Base-by-base conservation (phyloP, 139 green algal species). In the Chlamydomonas urium region DNA sequence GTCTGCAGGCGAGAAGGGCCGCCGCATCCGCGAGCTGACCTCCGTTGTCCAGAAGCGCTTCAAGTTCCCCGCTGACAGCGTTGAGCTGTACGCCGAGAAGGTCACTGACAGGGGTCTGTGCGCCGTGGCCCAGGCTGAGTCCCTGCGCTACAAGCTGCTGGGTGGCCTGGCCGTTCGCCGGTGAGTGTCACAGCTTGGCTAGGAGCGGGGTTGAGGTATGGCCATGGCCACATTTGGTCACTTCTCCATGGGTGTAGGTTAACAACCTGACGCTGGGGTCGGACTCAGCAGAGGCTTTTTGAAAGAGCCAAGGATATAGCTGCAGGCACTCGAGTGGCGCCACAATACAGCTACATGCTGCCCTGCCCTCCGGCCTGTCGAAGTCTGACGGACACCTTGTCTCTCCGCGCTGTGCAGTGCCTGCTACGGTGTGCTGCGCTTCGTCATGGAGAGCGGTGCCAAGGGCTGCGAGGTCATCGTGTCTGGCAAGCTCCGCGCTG, bases 401-500 rank as follows among this genome's bases (percentile, higher is more conserved):
- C n/a, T n/a, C n/a, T n/a, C n/a, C n/a, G n/a, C n/a, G n/a, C n/a
- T n/a, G n/a, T 70, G 48, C 86, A 93, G 94, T 58, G 96, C 96
- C 47, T 99, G 95, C 91, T 99, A 99, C 75, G 96, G 96, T 83
- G 96, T 99, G 76, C 86, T 99, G 85, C 90, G 95, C 68, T 99
- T 98, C 81, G 92, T 99, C 42, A 99, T 99, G 96, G 96, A 99
- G 87, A 87, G 74, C 56, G 96, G 96, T 23, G 96, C 96, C 73
- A 99, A 99, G 91, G 96, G 96, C 62, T 98, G 93, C 84, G 96
- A 99, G 87, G 94, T 99, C 37, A 96, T 99, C 77, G 96, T 99
- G 29, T 92, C 84, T 33, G 96, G 96, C 82, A 99, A 99, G 90
- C 86, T 99, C 33, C 87, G 96, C 23, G 96, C 94, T 5, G 86